phyloP scores from a whole-genome alignment of 192 early-diverging fungal species.

The Gamsiella multidivaricata region DNA sequence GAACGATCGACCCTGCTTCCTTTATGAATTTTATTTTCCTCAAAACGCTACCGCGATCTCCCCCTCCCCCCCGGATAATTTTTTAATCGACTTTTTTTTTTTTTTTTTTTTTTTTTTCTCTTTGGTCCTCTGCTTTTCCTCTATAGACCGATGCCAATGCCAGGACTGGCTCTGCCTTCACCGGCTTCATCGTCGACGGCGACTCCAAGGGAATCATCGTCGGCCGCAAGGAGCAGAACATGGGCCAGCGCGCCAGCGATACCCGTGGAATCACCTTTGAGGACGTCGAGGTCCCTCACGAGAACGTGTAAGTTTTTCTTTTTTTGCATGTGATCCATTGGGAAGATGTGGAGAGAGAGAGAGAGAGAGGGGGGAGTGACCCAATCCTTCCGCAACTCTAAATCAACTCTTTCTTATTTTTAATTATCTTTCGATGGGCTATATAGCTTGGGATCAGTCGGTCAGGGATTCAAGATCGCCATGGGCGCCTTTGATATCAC shows the following conservation, averaged over 20 bases:
- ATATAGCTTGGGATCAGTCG: constrained; percentile 68
- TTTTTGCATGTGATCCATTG: constrained; percentile 32
- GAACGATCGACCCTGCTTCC: constrained; percentile 12
- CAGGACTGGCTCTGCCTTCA: constrained; percentile 87
- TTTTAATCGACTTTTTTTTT: constrained; percentile 10
- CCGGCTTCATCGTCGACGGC: constrained; percentile 95
- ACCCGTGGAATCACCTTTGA: constrained; percentile 92
- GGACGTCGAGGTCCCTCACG: constrained; percentile 83
- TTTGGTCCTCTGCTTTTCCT: neutral
- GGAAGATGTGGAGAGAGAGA: constrained; percentile 12
- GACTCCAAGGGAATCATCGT: constrained; percentile 89
- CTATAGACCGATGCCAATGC: constrained; percentile 78
- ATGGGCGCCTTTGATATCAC: constrained; percentile 98
- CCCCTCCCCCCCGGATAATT: constrained; percentile 33
- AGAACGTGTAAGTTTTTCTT: constrained; percentile 65
- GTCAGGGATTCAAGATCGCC: constrained; percentile 95
- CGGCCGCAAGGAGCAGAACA: constrained; percentile 96
- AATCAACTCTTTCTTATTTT: neutral
- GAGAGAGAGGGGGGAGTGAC: no score
- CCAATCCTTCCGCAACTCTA: neutral
- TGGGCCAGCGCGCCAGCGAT: constrained; percentile 95
- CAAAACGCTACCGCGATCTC: no score
- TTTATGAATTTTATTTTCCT: neutral
- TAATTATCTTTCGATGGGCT: neutral
- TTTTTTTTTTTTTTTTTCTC: constrained; percentile 9